Evolutionary conservation across 2,329 filamentous ascomycete genomes (phyloP).

Genomic region (Colletotrichum spinosum): DNA sequence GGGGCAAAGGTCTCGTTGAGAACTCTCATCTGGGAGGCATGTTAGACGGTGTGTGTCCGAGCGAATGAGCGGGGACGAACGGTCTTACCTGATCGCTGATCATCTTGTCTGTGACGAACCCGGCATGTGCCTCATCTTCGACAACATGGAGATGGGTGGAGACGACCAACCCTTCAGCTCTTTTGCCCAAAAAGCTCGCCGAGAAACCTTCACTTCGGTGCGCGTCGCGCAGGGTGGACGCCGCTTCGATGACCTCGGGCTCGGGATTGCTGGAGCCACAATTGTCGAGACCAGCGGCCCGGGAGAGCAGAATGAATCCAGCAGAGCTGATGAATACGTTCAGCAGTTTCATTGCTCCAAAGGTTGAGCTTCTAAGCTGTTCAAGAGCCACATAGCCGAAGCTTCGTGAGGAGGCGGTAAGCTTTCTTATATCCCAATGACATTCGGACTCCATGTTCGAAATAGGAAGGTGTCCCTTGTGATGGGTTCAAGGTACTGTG

Average conservation of each 20-base stretch:
- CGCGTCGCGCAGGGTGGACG: background rate
- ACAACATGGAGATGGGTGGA: constrained; percentile 30
- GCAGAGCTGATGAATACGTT: background rate
- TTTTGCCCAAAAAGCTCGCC: background rate
- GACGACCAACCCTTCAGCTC: constrained; percentile 17
- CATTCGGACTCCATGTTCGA: background rate
- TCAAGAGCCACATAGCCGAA: background rate
- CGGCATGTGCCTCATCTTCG: constrained; percentile 19
- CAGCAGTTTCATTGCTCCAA: constrained; percentile 2
- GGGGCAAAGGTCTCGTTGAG: constrained; percentile 29
- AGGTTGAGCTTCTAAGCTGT: background rate
- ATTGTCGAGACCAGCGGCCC: background rate
- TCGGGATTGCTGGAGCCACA: constrained; percentile 6
- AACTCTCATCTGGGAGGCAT: constrained; percentile 20
- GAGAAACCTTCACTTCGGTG: constrained; percentile 12
- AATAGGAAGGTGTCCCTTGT: constrained; percentile 24
- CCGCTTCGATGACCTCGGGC: constrained; percentile 11
- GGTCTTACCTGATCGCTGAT: constrained; percentile 17
- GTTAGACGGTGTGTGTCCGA: background rate
- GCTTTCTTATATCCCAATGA: background rate
- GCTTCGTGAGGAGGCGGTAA: background rate
- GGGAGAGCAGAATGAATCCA: background rate
- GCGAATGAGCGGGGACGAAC: background rate
- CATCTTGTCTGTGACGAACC: constrained; percentile 26
- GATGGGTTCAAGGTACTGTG: constrained; percentile 13